These are phyloP conservation scores for Globisporangium irregulare DNA, from an alignment of 352 stramenopile genomes.

Conservation along the genomic window DNA sequence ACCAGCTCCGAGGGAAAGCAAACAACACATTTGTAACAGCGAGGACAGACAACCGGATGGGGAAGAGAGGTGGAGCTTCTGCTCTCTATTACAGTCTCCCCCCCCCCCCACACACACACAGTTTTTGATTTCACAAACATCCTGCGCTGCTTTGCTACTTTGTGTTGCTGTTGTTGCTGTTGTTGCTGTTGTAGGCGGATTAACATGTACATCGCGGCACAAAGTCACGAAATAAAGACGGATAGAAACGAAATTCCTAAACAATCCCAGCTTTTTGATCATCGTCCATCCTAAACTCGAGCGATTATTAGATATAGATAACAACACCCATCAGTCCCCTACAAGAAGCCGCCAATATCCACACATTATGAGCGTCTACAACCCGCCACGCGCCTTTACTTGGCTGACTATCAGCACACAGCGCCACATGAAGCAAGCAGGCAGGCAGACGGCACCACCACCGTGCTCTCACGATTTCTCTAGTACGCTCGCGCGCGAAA, in stretches of 20 bases:
- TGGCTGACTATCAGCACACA: background rate
- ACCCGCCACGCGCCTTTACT: background rate
- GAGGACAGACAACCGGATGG: background rate
- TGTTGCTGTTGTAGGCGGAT: background rate
- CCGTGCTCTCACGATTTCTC: constrained; percentile 1
- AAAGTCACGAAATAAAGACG: background rate
- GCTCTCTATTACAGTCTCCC: background rate
- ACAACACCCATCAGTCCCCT: background rate
- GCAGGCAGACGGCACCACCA: background rate
- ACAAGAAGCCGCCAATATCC: background rate
- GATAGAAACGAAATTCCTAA: background rate
- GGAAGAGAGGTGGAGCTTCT: background rate
- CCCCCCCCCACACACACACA: background rate
- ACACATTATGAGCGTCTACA: background rate
- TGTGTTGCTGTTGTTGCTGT: background rate
- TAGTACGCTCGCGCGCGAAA: background rate
- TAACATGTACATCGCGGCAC: background rate
- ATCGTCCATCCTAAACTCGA: background rate
- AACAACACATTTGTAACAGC: background rate
- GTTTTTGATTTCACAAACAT: background rate
- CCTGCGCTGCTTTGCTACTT: background rate
- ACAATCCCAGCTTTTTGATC: background rate
- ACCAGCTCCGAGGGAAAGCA: background rate
- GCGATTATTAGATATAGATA: background rate
- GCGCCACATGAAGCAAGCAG: background rate